Percentiles rank a stretch among this genome's conserved stretches.
Conservation (phyloP, 2,329 filamentous ascomycete genomes). For the Xylaria sp. region DNA sequence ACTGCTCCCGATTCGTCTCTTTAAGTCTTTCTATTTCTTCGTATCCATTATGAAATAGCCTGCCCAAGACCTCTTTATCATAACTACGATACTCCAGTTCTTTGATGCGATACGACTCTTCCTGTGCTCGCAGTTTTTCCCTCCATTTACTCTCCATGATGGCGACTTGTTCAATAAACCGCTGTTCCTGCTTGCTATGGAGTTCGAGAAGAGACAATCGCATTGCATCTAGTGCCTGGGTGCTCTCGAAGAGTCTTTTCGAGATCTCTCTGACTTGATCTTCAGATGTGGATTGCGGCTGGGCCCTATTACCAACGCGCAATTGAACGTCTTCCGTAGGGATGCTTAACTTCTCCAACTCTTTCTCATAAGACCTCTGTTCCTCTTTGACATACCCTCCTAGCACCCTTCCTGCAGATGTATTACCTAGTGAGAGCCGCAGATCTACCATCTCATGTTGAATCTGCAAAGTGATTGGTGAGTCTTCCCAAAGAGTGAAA, state of each 20-base stretch:
- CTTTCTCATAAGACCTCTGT: not conserved
- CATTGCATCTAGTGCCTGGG: conserved; percentile 6
- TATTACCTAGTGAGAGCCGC: conserved; percentile 1
- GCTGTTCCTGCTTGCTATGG: conserved; percentile 3
- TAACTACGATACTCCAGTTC: conserved; percentile 1
- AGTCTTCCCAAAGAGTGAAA: conserved; percentile 1
- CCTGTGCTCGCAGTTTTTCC: not conserved
- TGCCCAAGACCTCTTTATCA: too few relatives aligned
- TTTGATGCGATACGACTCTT: conserved; percentile 5
- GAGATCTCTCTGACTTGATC: too few relatives aligned
- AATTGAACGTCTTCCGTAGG: not conserved
- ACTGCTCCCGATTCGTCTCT: not conserved
- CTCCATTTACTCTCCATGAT: conserved; percentile 3
- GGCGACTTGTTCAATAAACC: conserved; percentile 13
- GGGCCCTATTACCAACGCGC: not conserved
- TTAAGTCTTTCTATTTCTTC: not conserved
- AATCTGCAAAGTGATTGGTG: conserved; percentile 5
- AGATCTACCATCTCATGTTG: conserved; percentile 18
- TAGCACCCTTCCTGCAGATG: conserved; percentile 10
- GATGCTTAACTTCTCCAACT: not conserved
- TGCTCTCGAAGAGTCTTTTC: conserved; percentile 3
- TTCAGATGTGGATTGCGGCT: not conserved
- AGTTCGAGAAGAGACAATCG: conserved; percentile 12
- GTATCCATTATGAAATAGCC: too few relatives aligned
- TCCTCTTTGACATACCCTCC: not conserved